phyloP scores from a whole-genome alignment of 192 early-diverging fungal species.

The Diversispora epigaea region DNA sequence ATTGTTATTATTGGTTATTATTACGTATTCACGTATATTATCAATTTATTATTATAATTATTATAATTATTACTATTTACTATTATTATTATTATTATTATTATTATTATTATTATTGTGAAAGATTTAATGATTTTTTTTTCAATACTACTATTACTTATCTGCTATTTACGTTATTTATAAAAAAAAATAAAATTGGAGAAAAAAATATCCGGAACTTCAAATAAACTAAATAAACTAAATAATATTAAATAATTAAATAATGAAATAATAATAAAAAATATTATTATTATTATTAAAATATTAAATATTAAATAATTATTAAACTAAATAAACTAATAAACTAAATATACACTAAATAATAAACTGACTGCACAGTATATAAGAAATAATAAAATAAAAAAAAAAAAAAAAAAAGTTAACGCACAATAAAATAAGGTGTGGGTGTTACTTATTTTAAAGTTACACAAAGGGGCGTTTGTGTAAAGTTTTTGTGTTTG shows the following conservation, averaged over 20 bases:
- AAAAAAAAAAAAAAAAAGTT: background rate
- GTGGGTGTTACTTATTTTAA: constrained; percentile 1
- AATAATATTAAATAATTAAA: background rate
- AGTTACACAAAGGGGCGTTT: constrained; percentile 16
- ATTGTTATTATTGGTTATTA: too few species aligned
- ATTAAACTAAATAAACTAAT: background rate
- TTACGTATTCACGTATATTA: too few species aligned
- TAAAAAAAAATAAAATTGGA: too few species aligned
- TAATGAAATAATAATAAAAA: background rate
- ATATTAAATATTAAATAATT: background rate
- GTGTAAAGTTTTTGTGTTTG: background rate
- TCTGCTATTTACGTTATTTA: too few species aligned
- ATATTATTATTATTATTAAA: background rate
- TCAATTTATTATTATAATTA: too few species aligned
- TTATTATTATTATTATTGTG: too few species aligned
- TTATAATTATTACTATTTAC: too few species aligned
- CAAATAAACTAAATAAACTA: too few species aligned
- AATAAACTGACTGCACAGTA: background rate
- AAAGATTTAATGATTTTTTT: background rate
- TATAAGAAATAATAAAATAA: background rate
- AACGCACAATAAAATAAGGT: constrained; percentile 10
- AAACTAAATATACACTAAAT: background rate
- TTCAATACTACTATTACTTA: background rate
- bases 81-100: too few species aligned
- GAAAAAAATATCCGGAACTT: too few species aligned